These are phyloP conservation scores for Beverwykella pulmonaria DNA, from an alignment of 495 filamentous ascomycete species.

Conservation along the genomic window DNA sequence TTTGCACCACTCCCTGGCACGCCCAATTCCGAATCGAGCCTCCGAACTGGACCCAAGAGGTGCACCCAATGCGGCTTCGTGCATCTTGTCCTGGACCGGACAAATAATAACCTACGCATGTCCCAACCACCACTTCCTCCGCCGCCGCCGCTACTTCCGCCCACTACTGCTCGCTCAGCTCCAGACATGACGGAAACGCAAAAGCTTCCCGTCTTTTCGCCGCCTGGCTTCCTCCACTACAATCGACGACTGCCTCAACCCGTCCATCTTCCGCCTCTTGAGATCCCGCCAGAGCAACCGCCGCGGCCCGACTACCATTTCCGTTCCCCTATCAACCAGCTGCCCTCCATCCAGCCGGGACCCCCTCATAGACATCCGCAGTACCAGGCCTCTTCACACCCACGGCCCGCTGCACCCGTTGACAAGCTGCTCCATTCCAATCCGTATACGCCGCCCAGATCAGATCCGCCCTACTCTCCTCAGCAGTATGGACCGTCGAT, in stretches of 20 bases:
- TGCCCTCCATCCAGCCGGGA: slow-evolving; percentile 38
- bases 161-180: slow-evolving; percentile 19
- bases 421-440: slow-evolving; percentile 38
- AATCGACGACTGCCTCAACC: slow-evolving; percentile 40
- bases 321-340: slow-evolving; percentile 34
- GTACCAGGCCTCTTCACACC: slow-evolving; percentile 25
- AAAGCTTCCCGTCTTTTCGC: slow-evolving; percentile 38
- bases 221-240: slow-evolving; percentile 35
- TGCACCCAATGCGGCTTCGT: slow-evolving; percentile 40
- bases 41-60: slow-evolving; percentile 31
- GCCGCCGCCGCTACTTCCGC: slow-evolving; percentile 42
- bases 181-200: slow-evolving; percentile 45
- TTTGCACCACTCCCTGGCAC: too few relatives aligned
- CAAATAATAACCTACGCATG: slow-evolving; percentile 45
- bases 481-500: slow-evolving; percentile 35
- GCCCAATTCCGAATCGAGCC: slow-evolving; percentile 17
- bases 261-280: slow-evolving; percentile 37
- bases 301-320: slow-evolving; percentile 35
- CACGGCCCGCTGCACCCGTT: slow-evolving; percentile 30
- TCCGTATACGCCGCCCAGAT: slow-evolving; percentile 41
- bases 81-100: slow-evolving; percentile 37
- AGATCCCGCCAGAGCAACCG: slow-evolving; percentile 38
- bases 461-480: slow-evolving; percentile 41
- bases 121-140: slow-evolving; percentile 45
- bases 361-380: slow-evolving; percentile 29